Conservation (phyloP, 345 rosid species). For the Ceriops tagal region DNA sequence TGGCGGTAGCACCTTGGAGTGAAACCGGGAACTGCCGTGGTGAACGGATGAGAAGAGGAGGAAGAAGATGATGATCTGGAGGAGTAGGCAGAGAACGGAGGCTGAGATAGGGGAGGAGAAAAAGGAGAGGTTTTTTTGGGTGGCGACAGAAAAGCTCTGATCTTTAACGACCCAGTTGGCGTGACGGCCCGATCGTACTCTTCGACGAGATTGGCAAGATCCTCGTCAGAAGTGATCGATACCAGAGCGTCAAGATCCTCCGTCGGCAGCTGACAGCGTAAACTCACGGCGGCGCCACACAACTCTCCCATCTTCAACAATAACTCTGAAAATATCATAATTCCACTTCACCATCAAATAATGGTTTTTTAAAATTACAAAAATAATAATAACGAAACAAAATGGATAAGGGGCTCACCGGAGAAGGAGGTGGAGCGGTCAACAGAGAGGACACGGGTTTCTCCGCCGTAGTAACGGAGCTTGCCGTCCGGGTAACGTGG, state of each 20-base stretch:
- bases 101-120: constrained; percentile 5
- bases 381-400: not conserved
- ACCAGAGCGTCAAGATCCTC: constrained; percentile 90
- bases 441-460: constrained; percentile 84
- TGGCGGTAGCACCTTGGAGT: constrained; percentile 36
- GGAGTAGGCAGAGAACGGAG: constrained; percentile 20
- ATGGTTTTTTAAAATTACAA: not conserved
- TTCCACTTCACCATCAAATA: constrained; percentile 24
- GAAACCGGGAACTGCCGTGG: constrained; percentile 9
- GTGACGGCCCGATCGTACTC: constrained; percentile 64
- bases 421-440: constrained; percentile 61
- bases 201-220: constrained; percentile 76
- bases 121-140: constrained; percentile 34
- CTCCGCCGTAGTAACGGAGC: constrained; percentile 86
- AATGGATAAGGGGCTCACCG: constrained; percentile 37
- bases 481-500: constrained; percentile 84
- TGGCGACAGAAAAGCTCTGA: constrained; percentile 70
- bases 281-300: constrained; percentile 45
- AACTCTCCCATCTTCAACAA: constrained; percentile 62
- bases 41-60: constrained; percentile 43
- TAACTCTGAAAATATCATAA: constrained; percentile 54
- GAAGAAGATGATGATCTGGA: constrained; percentile 18
- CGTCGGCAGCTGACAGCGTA: constrained; percentile 86
- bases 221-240: constrained; percentile 77
- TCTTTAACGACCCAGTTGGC: constrained; percentile 50